Evolutionary conservation across 2,329 filamentous ascomycete species (phyloP).

Genomic region (Colletotrichum gloeosporioides): DNA sequence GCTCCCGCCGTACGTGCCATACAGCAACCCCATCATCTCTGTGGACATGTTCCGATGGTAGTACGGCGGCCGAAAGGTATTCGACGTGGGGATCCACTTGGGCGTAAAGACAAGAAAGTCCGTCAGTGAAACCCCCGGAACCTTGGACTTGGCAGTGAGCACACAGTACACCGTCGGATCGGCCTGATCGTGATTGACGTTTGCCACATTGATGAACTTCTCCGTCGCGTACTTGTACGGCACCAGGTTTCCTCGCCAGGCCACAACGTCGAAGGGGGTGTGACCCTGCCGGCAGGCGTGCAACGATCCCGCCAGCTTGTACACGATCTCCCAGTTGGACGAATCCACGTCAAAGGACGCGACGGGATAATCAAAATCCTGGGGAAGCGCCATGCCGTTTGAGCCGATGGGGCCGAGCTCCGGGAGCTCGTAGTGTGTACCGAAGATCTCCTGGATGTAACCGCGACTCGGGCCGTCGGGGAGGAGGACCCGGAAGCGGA

Average conservation of each 20-base stretch:
- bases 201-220: constrained; percentile 63
- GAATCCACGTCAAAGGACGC: constrained; percentile 28
- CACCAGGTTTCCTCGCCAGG: constrained; percentile 59
- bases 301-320: constrained; percentile 59
- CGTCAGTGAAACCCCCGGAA: constrained; percentile 56
- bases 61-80: constrained; percentile 64
- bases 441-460: constrained; percentile 68
- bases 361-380: constrained; percentile 67
- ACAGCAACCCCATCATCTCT: constrained; percentile 60
- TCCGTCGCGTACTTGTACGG: constrained; percentile 51
- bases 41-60: constrained; percentile 67
- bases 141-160: constrained; percentile 59
- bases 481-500: constrained; percentile 64
- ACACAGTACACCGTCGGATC: constrained; percentile 68
- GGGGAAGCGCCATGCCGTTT: constrained; percentile 43
- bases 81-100: constrained; percentile 62
- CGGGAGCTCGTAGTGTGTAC: constrained; percentile 63
- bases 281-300: constrained; percentile 61
- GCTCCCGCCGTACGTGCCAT: constrained; percentile 35
- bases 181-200: constrained; percentile 61
- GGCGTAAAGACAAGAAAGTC: constrained; percentile 70
- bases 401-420: constrained; percentile 69
- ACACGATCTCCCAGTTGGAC: not conserved
- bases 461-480: constrained; percentile 59
- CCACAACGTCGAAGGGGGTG: not conserved